These are phyloP conservation scores for Penicillium sp. DNA, from an alignment of 2,329 filamentous ascomycete genomes.

Conservation along the genomic window DNA sequence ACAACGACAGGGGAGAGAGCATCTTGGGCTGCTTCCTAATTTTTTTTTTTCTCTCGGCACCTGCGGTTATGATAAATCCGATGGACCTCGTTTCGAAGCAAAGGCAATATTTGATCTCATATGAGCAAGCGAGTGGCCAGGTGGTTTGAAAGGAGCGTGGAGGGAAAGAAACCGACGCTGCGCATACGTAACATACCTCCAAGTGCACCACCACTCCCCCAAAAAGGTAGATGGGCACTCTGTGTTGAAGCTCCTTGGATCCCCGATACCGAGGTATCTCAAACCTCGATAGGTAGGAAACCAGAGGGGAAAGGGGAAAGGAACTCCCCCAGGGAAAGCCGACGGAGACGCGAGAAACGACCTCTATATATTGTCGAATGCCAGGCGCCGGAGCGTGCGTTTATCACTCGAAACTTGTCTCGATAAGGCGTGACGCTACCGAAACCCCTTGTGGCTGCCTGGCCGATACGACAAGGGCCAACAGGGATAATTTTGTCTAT, in stretches of 20 bases:
- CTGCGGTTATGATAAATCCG: constrained; percentile 20
- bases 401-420: constrained; percentile 23
- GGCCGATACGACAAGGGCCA: constrained; percentile 7
- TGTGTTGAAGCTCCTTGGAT: neutral
- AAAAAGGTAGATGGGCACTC: neutral
- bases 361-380: constrained; percentile 13
- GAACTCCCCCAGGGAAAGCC: neutral
- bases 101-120: constrained; percentile 4
- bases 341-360: neutral
- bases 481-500: constrained; percentile 17
- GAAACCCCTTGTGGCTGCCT: constrained; percentile 7
- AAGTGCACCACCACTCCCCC: neutral
- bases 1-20: neutral
- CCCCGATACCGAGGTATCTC: too few relatives aligned
- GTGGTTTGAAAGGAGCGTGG: constrained; percentile 9
- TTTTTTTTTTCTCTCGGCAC: constrained; percentile 20
- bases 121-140: constrained; percentile 7
- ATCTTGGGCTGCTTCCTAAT: too few relatives aligned
- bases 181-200: constrained; percentile 14
- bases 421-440: constrained; percentile 28
- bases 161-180: constrained; percentile 13
- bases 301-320: neutral
- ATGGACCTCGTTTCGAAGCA: neutral
- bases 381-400: constrained; percentile 5
- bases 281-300: too few relatives aligned